phyloP scores from a whole-genome alignment of 1,284 basidiomycete genomes.

The Moniliophthora roreri region DNA sequence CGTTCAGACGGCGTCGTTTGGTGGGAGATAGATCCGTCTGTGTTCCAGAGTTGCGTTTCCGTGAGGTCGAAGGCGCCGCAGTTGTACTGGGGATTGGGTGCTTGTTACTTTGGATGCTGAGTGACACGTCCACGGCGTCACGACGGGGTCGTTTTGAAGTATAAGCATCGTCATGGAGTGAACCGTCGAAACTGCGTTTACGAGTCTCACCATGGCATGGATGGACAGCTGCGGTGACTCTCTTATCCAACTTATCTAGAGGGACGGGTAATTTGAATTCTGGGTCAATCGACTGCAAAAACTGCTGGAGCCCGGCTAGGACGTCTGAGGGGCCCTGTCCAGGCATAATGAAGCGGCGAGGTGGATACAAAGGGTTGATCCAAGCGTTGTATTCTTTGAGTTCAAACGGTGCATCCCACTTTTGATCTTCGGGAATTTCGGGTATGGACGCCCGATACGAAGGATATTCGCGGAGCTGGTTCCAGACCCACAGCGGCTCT shows the following conservation, averaged over 20 bases:
- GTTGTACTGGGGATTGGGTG: no score
- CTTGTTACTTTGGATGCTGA: no score
- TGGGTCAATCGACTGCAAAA: slow-evolving; percentile 2
- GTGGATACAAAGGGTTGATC: slow-evolving; percentile 1
- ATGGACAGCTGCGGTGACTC: no score
- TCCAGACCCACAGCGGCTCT: background rate
- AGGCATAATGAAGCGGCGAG: slow-evolving; percentile 11
- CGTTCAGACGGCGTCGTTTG: background rate
- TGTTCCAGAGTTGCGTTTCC: background rate
- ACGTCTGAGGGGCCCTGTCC: slow-evolving; percentile 3
- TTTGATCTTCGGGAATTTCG: background rate
- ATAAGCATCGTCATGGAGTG: no score
- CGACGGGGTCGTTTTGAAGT: no score
- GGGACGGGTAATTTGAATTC: no score
- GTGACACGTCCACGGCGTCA: no score
- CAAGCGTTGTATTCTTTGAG: slow-evolving; percentile 13
- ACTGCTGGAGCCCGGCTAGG: slow-evolving; percentile 2
- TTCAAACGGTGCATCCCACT: slow-evolving; percentile 9
- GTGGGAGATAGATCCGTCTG: background rate
- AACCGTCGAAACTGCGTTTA: no score
- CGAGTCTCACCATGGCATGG: no score
- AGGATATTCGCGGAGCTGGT: no score
- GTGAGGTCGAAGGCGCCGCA: no score
- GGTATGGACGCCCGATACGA: background rate
- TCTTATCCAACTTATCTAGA: no score